phyloP scores from a whole-genome alignment of 257 asterid genomes.

The Nicotiana knightiana region DNA sequence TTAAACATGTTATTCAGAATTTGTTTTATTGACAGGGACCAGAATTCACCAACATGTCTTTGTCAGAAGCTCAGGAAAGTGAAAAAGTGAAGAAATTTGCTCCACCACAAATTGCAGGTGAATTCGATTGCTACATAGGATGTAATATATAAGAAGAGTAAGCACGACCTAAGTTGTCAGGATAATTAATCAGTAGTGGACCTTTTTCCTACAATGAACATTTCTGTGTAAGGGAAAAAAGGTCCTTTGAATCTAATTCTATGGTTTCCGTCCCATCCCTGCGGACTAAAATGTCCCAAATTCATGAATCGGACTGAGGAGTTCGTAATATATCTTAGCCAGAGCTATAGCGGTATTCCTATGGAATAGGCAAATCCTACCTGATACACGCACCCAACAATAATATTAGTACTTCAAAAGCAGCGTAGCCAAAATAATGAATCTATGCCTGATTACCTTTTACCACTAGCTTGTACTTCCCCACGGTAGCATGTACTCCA shows the following conservation, averaged over 20 bases:
- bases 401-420: not conserved
- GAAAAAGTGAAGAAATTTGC: constrained; percentile 13
- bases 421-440: not conserved
- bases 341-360: not conserved
- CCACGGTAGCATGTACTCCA: not conserved
- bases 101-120: constrained; percentile 19
- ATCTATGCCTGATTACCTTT: not conserved
- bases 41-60: constrained; percentile 6
- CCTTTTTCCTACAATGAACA: not conserved
- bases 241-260: not conserved
- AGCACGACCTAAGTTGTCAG: not conserved
- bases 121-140: constrained; percentile 2
- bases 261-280: not conserved
- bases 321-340: not conserved
- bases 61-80: constrained; percentile 14
- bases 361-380: not conserved
- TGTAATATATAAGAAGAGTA: not conserved
- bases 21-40: constrained; percentile 20
- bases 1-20: not conserved
- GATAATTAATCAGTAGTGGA: not conserved
- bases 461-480: not conserved
- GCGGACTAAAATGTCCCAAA: not conserved
- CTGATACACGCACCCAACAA: not conserved
- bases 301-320: constrained; percentile 1
- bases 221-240: not conserved